phyloP scores from a whole-genome alignment of 441 rosid genomes.

The Cnidoscolus chayamansa region DNA sequence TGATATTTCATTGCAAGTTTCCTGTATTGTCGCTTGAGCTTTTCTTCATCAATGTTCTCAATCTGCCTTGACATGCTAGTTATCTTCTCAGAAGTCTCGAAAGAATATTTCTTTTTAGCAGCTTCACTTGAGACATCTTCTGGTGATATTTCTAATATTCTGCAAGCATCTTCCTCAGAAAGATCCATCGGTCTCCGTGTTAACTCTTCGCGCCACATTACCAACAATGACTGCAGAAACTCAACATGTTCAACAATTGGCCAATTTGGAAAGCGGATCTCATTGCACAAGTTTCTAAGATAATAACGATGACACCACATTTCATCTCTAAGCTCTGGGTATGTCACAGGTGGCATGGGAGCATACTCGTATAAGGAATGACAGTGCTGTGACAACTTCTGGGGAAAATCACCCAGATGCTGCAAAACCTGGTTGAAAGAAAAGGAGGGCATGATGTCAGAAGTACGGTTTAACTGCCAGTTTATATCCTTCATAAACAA shows the following conservation, averaged over 20 bases:
- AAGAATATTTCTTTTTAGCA: slow-evolving; percentile 33
- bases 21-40: slow-evolving; percentile 96
- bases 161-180: slow-evolving; percentile 99
- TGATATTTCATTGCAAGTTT: slow-evolving; percentile 99
- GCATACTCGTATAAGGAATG: slow-evolving; percentile 95
- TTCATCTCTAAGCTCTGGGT: slow-evolving; percentile 98
- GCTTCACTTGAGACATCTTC: slow-evolving; percentile 72
- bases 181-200: slow-evolving; percentile 98
- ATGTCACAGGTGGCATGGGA: slow-evolving; percentile 99
- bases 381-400: slow-evolving; percentile 96
- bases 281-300: slow-evolving; percentile 93
- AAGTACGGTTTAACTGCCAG: slow-evolving; percentile 20
- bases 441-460: neutral
- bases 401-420: slow-evolving; percentile 99
- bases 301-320: slow-evolving; percentile 99
- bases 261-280: slow-evolving; percentile 96
- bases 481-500: slow-evolving; percentile 16
- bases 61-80: slow-evolving; percentile 74
- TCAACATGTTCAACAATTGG: slow-evolving; percentile 98
- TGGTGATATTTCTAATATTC: slow-evolving; percentile 81
- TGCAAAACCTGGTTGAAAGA: slow-evolving; percentile 76
- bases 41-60: slow-evolving; percentile 99
- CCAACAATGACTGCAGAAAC: slow-evolving; percentile 90
- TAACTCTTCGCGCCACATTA: slow-evolving; percentile 99
- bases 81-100: slow-evolving; percentile 53